Base-by-base conservation (phyloP, 139 green algal genomes). In the Bryopsis sp. region DNA sequence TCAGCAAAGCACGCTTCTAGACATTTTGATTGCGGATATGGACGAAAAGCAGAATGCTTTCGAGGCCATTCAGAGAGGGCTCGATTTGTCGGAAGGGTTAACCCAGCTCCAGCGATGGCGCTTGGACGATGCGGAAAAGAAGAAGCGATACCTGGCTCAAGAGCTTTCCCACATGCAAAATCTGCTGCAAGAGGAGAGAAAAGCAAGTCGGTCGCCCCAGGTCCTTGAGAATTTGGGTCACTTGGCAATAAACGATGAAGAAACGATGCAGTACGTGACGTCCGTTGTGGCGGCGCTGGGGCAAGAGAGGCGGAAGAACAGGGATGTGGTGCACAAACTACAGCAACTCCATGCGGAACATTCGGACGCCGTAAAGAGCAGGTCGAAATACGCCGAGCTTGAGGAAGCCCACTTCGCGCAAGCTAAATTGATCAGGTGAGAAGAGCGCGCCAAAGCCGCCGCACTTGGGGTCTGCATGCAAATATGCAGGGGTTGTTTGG, bases 281-380 rank as follows among this genome's bases (percentile, higher is more conserved):
- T 19, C 15, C 19, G 43, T 54, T 11, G 11, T 19, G 15, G 76
- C 68, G 2, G 91, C 95, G 61, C 88, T 95, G 72, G 84, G 94
- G 46, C 77, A 84, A 43, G 73, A 89, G 64, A 78, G 93, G 31
- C 57, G 76, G 57, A 82, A 92, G 26, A 97, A 98, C 65, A 79
- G 66, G 1, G 92, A 97, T 78, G 82, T 96, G 39, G 90, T 97
- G 43, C 70, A 86, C 58, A 58, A 79, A 22, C 74, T 86, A 72
- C 76, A 83, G 76, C 77, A 85, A 74, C 68, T 85, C 70, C 82
- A 88, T 8, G 64, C 32, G 24, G 78, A 84, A 62, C 78, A 84
- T 64, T 48, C 83, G 39, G 80, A 86, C 48, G 70, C 75, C 24
- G 26, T 86, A 35, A 76, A 79, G 50, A 59, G 82, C 26, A 83